Conservation (phyloP, 306 rosid species). For the Rosa persica region DNA sequence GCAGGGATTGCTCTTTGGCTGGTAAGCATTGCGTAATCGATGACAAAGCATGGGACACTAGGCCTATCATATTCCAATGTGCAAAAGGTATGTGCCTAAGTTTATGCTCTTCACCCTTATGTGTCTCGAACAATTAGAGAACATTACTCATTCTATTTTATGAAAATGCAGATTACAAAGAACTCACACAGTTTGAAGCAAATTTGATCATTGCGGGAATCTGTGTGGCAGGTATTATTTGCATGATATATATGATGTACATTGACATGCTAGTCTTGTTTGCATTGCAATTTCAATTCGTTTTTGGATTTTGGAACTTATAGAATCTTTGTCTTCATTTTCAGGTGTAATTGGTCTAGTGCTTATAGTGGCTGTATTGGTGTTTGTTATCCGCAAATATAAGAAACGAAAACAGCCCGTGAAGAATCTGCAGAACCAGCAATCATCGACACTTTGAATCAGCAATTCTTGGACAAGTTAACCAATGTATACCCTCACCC, state of each 20-base stretch:
- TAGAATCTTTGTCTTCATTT: neutral
- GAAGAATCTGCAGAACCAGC: neutral
- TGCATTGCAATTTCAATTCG: neutral
- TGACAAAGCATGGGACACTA: neutral
- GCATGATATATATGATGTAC: neutral
- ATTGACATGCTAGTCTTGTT: conserved; percentile 1
- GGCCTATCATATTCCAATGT: neutral
- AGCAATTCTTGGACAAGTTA: neutral
- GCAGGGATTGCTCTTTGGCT: conserved; percentile 21
- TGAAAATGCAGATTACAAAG: conserved; percentile 4
- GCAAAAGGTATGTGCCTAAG: neutral
- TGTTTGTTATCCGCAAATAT: conserved; percentile 17
- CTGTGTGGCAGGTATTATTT: conserved; percentile 8
- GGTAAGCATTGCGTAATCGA: conserved; percentile 2
- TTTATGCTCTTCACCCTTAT: neutral
- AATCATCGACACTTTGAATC: neutral
- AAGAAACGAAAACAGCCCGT: conserved; percentile 1
- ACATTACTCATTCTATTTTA: neutral
- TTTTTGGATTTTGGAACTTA: neutral
- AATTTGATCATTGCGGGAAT: neutral
- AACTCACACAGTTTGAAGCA: neutral
- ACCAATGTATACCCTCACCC: neutral
- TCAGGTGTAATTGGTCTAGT: conserved; percentile 11
- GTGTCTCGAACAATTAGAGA: neutral
- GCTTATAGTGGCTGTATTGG: neutral